Evolutionary conservation across 345 rosid species (phyloP).

Genomic region (Anacardium occidentale): DNA sequence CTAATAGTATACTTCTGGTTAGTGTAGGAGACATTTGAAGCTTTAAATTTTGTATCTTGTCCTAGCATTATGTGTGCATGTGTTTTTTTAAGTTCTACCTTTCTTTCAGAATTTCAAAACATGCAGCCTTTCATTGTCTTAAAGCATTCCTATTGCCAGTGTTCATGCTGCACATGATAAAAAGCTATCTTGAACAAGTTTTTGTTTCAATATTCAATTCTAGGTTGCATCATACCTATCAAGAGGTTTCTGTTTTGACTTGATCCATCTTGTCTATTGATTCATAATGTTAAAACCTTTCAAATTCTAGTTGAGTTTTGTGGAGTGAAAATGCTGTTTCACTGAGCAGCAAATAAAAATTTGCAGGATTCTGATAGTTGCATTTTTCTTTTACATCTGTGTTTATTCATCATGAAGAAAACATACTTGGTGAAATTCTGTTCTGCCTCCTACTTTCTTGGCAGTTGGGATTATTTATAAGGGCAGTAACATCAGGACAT

Average conservation of each 20-base stretch:
- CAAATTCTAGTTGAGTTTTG: background rate
- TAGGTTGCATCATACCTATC: background rate
- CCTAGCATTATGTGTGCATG: background rate
- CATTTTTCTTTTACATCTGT: background rate
- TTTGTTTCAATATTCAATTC: background rate
- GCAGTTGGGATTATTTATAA: slow-evolving; percentile 61
- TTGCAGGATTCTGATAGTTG: background rate
- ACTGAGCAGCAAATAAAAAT: background rate
- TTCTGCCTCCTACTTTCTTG: slow-evolving; percentile 17
- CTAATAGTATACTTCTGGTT: too few relatives aligned
- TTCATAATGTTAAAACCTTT: background rate
- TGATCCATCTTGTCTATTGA: background rate
- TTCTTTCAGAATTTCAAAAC: background rate
- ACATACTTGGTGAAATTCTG: slow-evolving; percentile 10
- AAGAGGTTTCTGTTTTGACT: background rate
- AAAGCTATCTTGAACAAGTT: background rate
- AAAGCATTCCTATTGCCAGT: background rate
- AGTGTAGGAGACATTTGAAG: background rate
- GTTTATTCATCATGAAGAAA: background rate
- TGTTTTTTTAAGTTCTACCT: background rate
- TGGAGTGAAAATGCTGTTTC: slow-evolving; percentile 2
- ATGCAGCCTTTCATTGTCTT: background rate
- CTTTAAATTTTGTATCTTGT: slow-evolving; percentile 1
- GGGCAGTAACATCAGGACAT: slow-evolving; percentile 58
- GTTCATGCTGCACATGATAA: background rate